Evolutionary conservation across 805 yeast genomes (phyloP).

Genomic region (Lipomyces yamadae): DNA sequence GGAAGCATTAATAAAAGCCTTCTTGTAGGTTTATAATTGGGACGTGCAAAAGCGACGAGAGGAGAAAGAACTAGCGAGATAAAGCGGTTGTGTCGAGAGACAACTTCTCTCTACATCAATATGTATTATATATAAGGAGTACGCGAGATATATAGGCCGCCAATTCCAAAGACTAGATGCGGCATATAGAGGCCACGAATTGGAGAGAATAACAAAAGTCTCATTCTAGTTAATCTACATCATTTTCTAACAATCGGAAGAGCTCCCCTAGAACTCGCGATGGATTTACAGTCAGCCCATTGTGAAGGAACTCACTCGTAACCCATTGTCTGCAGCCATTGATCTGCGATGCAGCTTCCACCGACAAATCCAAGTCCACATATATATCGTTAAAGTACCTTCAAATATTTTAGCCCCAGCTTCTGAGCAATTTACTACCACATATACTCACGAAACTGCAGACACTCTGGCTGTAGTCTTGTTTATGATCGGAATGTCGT

Average conservation of each 20-base stretch:
- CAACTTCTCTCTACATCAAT: background rate
- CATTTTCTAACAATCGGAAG: slow-evolving; percentile 48
- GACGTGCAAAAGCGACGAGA: slow-evolving; percentile 46
- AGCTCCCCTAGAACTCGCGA: slow-evolving; percentile 48
- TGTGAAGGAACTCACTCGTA: slow-evolving; percentile 54
- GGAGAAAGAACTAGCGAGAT: slow-evolving; percentile 22
- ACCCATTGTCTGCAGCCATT: slow-evolving; percentile 50
- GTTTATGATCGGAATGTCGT: slow-evolving; percentile 46
- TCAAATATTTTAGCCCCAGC: background rate
- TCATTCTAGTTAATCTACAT: slow-evolving; percentile 45
- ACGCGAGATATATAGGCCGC: background rate
- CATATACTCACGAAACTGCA: slow-evolving; percentile 34
- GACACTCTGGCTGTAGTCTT: slow-evolving; percentile 34
- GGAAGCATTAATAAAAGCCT: background rate
- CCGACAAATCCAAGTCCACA: slow-evolving; percentile 51
- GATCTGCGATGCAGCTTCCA: slow-evolving; percentile 46
- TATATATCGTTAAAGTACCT: slow-evolving; percentile 44
- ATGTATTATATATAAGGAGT: slow-evolving; percentile 1
- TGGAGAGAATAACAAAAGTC: background rate
- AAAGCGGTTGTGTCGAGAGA: background rate
- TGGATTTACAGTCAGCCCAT: slow-evolving; percentile 51
- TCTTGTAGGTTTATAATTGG: slow-evolving; percentile 45
- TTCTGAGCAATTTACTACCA: background rate
- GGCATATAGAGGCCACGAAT: background rate
- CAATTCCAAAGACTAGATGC: background rate